Evolutionary conservation across 2,329 filamentous ascomycete genomes (phyloP), one percentile per base, ranked within the genome.

Genomic region (Aureobasidium sp.): DNA sequence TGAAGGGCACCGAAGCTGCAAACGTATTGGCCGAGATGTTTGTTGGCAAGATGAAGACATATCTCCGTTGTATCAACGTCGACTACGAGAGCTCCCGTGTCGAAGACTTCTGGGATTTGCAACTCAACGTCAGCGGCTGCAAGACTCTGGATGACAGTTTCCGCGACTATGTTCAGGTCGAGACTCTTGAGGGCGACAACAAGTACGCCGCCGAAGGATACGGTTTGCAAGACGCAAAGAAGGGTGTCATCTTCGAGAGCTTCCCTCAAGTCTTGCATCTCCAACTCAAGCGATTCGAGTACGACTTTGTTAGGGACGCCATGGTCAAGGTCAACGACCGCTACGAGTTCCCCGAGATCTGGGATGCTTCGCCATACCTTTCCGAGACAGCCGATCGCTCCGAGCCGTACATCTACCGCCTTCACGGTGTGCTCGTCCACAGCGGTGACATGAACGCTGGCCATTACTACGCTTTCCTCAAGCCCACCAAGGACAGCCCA

Each of bases 311-410:
- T 68, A 86, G 90, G 68, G 93, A 97, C 71, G 91, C 91, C 66
- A 97, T 97, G 90, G 97, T 96, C 88, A 99, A 99, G 77, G 91
- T 99, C 72, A 95, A 96, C 70, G 91, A 95, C 69, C 86, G 90
- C 62, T 93, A 94, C 76, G 91, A 95, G 70, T 96, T 94, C 67
- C 91, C 90, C 1, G 90, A 95, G 64, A 77, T 84, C 62, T 91
- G 91, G 69, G 90, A 96, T 71, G 90, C 92, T 7, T 81, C 89
- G 0, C 91, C 91, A 0, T 99, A 94, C 72, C 84, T 99, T 22
- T 88, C 91, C 14, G 87, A 91, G 27, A 87, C 90, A 64, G 90
- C 91, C 29, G 92, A 97, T 72, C 89, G 81, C 72, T 94, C 91
- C 0, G 91, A 97, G 71, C 80, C 92, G 1, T 97, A 92, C 85